phyloP scores from a whole-genome alignment of 176 grass and related monocot species.

The Musa troglodytarum region DNA sequence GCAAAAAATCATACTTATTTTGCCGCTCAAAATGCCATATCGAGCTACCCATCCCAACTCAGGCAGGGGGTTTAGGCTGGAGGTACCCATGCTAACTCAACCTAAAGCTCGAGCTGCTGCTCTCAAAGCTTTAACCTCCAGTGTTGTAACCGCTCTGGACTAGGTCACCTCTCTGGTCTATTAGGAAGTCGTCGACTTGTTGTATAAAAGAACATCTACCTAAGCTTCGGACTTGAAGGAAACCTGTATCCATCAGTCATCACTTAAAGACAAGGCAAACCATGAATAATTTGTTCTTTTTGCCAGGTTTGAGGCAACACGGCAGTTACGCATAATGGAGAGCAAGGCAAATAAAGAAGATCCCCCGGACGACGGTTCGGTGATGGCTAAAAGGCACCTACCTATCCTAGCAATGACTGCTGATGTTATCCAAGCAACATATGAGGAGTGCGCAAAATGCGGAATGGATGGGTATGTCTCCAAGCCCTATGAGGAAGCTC shows the following conservation, averaged over 20 bases:
- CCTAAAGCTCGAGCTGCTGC: too few relatives aligned
- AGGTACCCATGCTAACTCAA: too few relatives aligned
- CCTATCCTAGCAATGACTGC: slow-evolving; percentile 94
- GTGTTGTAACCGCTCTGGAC: too few relatives aligned
- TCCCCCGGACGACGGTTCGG: slow-evolving; percentile 1
- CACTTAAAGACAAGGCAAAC: not conserved
- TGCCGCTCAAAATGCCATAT: too few relatives aligned
- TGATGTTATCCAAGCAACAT: slow-evolving; percentile 87
- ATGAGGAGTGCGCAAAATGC: slow-evolving; percentile 69
- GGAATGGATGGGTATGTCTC: slow-evolving; percentile 98
- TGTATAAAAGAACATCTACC: too few relatives aligned
- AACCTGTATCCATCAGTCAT: not conserved
- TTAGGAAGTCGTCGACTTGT: too few relatives aligned
- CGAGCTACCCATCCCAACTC: too few relatives aligned
- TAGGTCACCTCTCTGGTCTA: too few relatives aligned
- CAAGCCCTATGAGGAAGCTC: slow-evolving; percentile 91
- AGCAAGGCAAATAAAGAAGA: slow-evolving; percentile 36
- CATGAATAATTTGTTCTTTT: not conserved
- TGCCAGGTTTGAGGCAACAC: slow-evolving; percentile 74
- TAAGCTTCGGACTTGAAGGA: not conserved
- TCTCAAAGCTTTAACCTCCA: too few relatives aligned
- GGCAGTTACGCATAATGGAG: slow-evolving; percentile 66
- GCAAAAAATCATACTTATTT: too few relatives aligned
- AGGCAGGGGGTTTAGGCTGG: too few relatives aligned
- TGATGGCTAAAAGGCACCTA: slow-evolving; percentile 34